Percentiles rank a stretch among this genome's conserved stretches.
Conservation (phyloP, 805 yeast genomes). For the Yamadazyma takamatsuzukensis region DNA sequence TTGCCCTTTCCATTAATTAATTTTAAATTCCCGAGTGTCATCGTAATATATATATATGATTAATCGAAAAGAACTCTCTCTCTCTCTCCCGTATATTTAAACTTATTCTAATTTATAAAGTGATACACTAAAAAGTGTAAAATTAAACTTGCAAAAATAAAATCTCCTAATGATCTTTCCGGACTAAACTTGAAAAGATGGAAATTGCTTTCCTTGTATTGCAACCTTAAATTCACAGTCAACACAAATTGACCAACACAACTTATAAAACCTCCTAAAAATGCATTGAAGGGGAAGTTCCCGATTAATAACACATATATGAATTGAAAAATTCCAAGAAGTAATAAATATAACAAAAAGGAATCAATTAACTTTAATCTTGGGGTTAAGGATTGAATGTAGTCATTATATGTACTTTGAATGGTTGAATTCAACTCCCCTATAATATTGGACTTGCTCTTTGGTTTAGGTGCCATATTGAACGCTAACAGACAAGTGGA, state of each 20-base stretch:
- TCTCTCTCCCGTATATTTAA: not conserved
- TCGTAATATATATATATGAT: too few relatives aligned
- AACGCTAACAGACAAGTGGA: too few relatives aligned
- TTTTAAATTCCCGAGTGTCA: too few relatives aligned
- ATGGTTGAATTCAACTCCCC: slow-evolving; percentile 18
- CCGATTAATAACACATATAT: slow-evolving; percentile 74
- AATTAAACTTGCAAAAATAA: slow-evolving; percentile 77
- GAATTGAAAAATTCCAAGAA: slow-evolving; percentile 75
- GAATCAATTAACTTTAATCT: slow-evolving; percentile 67
- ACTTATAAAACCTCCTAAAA: slow-evolving; percentile 84
- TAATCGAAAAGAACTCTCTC: too few relatives aligned
- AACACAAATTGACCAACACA: slow-evolving; percentile 96
- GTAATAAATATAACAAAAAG: slow-evolving; percentile 71
- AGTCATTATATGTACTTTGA: slow-evolving; percentile 31
- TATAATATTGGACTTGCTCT: slow-evolving; percentile 1
- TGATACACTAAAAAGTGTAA: slow-evolving; percentile 88
- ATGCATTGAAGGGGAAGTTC: slow-evolving; percentile 95
- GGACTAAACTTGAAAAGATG: slow-evolving; percentile 17
- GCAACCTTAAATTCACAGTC: slow-evolving; percentile 78
- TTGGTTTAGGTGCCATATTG: not conserved
- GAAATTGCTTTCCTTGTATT: slow-evolving; percentile 31
- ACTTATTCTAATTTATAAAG: slow-evolving; percentile 64
- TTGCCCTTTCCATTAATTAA: too few relatives aligned
- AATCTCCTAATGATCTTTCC: slow-evolving; percentile 81
- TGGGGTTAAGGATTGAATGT: slow-evolving; percentile 34